These are phyloP conservation scores for Ulota crispa DNA, from an alignment of 225 moss, liverwort and hornwort species.

Conservation along the genomic window DNA sequence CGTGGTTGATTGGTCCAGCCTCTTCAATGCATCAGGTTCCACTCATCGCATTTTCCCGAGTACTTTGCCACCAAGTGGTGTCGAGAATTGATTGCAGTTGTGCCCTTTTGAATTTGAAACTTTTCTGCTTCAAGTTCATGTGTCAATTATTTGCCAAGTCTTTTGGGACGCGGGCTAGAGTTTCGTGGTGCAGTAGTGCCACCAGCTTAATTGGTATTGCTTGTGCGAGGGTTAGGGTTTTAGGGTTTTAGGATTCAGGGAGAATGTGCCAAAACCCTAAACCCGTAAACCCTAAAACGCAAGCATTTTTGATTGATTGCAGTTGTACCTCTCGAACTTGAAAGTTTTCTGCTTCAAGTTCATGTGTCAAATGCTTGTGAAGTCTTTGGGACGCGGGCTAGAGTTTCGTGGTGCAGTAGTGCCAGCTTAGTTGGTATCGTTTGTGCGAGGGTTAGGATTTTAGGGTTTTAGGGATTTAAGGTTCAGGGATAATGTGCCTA, in stretches of 20 bases:
- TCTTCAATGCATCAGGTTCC: slow-evolving; percentile 47
- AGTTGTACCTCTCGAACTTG: not conserved
- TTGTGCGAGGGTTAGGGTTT: no score
- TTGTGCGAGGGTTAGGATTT: slow-evolving; percentile 13
- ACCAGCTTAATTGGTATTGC: no score
- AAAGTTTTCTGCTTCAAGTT: not conserved
- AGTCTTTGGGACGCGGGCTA: not conserved
- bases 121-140: no score
- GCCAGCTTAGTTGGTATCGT: not conserved
- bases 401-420: not conserved
- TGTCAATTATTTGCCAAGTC: no score
- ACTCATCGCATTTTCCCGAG: not conserved
- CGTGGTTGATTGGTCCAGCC: slow-evolving; percentile 43
- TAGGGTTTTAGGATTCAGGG: no score
- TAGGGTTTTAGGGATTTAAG: not conserved
- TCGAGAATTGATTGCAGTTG: not conserved
- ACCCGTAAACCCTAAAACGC: no score
- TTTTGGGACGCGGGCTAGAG: no score
- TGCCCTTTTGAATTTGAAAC: not conserved
- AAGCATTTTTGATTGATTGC: not conserved
- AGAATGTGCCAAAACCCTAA: no score
- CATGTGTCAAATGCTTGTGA: no score
- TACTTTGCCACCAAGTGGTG: not conserved
- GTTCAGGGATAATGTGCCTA: not conserved
- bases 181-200: not conserved